Base-by-base conservation (phyloP, 2,329 filamentous ascomycete species). In the Fusarium burgessii region DNA sequence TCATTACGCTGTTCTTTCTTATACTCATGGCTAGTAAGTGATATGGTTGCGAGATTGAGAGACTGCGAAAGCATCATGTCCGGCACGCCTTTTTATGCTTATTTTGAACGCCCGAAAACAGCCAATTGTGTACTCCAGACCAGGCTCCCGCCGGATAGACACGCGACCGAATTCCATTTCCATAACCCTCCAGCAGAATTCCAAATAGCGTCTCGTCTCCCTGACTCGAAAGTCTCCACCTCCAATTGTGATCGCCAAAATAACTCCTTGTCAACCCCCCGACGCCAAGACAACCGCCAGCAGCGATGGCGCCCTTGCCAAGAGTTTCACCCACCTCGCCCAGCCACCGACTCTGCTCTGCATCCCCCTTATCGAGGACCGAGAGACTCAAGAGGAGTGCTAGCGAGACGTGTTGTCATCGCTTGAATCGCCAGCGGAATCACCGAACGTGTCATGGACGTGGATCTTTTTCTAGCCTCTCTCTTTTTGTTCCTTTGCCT, bases 271-370 rank as follows among this genome's bases (percentile, higher is more conserved):
- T 47, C 29, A 43, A 45, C 40, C 52, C 52, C 29, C 29, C 10
- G 88, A 90, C 69, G 86, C 89, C 47, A 51, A 51, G 87, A 36
- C n/a, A 45, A 43, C 52, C 40, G 36, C 29, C 29, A 45, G 6
- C 23, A 54, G 40, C 20, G 40, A 42, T 42, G 29, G 29, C 43
- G 43, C 43, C 45, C 3, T 32, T n/a, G 45, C 6, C 45, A 32
- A 47, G 45, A 20, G 32, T 45, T 56, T 56, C 52, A 45, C 52
- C 40, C 14, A 33, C 29, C 15, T 56, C 29, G 14, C n/a, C 51
- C 14, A 33, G 51, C 15, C 40, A 25, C 40, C 25, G 29, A 9
- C 27, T 36, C 29, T 43, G n/a, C 20, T 51, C 20, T 35, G 32
- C 25, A 29, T 29, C 27, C 27, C 7, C 45, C 45, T 32, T 47